Conservation (phyloP, 257 asterid genomes). For the Solanum infundibuliforme region DNA sequence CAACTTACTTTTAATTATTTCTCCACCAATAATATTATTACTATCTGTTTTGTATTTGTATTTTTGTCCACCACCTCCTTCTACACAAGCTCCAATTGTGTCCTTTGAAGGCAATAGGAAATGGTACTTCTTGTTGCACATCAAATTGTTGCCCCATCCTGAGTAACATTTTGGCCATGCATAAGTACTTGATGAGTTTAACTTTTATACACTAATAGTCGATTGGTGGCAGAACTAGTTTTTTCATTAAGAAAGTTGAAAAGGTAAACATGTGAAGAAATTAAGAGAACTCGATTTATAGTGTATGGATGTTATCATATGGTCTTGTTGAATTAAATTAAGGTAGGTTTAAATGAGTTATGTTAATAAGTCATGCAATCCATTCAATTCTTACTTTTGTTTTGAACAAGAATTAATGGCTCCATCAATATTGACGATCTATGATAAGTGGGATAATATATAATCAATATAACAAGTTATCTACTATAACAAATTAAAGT, state of each 20-base stretch:
- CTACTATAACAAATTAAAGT: too few species aligned
- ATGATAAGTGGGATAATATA: not conserved
- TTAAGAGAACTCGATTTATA: not conserved
- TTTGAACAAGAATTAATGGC: not conserved
- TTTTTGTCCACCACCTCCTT: not conserved
- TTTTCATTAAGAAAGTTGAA: not conserved
- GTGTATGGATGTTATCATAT: not conserved
- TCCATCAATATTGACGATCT: not conserved
- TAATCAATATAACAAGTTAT: too few species aligned
- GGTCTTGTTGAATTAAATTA: not conserved
- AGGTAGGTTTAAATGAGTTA: too few species aligned
- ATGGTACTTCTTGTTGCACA: constrained; percentile 90
- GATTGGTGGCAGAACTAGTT: too few species aligned
- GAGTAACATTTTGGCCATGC: constrained; percentile 19
- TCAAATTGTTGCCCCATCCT: constrained; percentile 96
- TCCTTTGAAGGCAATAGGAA: constrained; percentile 67
- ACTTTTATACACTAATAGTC: too few species aligned
- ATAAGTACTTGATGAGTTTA: not conserved
- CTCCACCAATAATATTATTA: not conserved
- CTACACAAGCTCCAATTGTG: constrained; percentile 16
- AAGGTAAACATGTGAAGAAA: not conserved
- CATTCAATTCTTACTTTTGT: not conserved
- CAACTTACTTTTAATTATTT: constrained; percentile 12
- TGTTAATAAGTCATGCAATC: not conserved
- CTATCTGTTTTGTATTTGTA: not conserved